Conservation (phyloP, 441 rosid genomes). For the Adansonia gregorii region DNA sequence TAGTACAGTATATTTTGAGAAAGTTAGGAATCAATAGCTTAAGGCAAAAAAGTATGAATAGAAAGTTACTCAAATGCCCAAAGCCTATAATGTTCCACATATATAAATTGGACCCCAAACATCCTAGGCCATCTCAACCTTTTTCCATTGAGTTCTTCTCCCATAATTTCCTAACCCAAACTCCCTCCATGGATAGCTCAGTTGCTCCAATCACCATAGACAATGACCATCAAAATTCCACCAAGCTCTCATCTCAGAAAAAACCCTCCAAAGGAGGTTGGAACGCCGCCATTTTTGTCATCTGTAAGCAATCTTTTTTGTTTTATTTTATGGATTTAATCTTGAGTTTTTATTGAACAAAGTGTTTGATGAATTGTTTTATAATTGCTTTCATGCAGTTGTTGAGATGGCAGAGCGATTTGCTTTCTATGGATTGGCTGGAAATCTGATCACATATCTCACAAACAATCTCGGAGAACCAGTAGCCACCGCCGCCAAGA, state of each 20-base stretch:
- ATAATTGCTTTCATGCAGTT: constrained; percentile 40
- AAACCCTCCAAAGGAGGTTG: constrained; percentile 60
- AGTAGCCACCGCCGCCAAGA: constrained; percentile 56
- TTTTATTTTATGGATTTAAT: not conserved
- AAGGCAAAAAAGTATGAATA: not conserved
- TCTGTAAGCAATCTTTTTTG: constrained; percentile 43
- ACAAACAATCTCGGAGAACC: constrained; percentile 61
- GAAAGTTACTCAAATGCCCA: not conserved
- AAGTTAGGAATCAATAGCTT: not conserved
- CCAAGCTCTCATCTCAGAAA: constrained; percentile 9
- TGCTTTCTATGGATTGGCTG: constrained; percentile 73
- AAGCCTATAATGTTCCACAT: not conserved
- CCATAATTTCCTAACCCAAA: too few species aligned
- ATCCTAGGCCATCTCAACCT: too few species aligned
- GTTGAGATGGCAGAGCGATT: constrained; percentile 81
- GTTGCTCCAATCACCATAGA: not conserved
- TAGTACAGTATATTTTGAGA: not conserved
- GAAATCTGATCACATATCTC: constrained; percentile 71
- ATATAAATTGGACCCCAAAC: too few species aligned
- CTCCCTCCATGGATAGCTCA: constrained; percentile 11
- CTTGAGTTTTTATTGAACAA: not conserved
- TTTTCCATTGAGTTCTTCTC: too few species aligned
- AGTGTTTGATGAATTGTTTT: not conserved
- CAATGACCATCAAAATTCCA: not conserved
- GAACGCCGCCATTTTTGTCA: constrained; percentile 79